A percentile compares a stretch with the other conserved stretches of the same genome.
Conservation (phyloP, 164 flowering plant species). For the Sedum album region DNA sequence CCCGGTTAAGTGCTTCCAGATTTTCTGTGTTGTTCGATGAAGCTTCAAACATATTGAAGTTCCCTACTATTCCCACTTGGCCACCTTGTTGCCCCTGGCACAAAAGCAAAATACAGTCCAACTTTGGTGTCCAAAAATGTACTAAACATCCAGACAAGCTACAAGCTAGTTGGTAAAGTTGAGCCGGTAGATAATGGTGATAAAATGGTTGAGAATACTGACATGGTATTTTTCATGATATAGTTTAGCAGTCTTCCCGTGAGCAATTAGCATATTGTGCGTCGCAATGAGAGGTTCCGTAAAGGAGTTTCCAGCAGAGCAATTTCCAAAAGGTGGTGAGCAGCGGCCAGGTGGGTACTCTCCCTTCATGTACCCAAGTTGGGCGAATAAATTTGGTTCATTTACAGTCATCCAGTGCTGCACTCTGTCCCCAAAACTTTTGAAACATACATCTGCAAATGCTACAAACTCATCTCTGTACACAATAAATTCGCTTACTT, state of each 20-base stretch:
- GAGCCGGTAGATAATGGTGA: no score
- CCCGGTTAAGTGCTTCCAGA: slow-evolving; percentile 28
- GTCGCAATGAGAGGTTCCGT: slow-evolving; percentile 32
- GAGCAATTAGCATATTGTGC: slow-evolving; percentile 43
- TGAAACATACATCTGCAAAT: slow-evolving; percentile 38
- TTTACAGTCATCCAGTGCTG: slow-evolving; percentile 45
- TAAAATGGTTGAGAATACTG: no score
- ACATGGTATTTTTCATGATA: slow-evolving; percentile 28
- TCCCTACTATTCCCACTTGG: slow-evolving; percentile 24
- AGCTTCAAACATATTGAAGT: slow-evolving; percentile 29
- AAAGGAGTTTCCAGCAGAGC: slow-evolving; percentile 36
- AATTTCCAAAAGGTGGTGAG: slow-evolving; percentile 44
- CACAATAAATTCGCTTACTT: no score
- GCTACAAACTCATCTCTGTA: slow-evolving; percentile 41
- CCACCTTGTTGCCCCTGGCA: slow-evolving; percentile 28
- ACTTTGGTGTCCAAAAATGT: no score
- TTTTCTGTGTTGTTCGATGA: slow-evolving; percentile 21
- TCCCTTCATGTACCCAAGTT: slow-evolving; percentile 26
- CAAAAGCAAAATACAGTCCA: no score
- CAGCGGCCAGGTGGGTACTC: slow-evolving; percentile 36
- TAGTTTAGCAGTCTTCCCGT: slow-evolving; percentile 30
- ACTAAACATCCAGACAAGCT: no score
- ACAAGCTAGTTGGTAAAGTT: no score
- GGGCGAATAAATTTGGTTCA: slow-evolving; percentile 30
- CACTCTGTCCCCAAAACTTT: slow-evolving; percentile 40